Base-by-base conservation (phyloP, 2,329 filamentous ascomycete species). In the Botrytis cinerea region DNA sequence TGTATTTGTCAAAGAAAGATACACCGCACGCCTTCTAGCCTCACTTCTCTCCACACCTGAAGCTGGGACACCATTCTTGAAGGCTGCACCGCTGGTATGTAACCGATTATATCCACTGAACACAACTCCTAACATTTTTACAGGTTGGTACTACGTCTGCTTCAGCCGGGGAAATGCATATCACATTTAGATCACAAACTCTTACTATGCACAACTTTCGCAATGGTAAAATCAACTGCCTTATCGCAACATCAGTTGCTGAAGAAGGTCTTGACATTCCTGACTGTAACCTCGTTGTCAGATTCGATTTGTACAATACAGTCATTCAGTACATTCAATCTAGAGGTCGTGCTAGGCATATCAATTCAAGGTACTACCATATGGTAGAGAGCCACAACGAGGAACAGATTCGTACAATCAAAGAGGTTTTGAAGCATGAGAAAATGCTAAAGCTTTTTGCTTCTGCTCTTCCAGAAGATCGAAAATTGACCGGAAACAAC, bases 281-380 rank as follows among this genome's bases (percentile, higher is more conserved):
- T 0, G 88, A 91, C 72, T 92, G 90, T 80, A 91, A 92, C 76
- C 80, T 91, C 1, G 84, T 92, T 45, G 85, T 92, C 74, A 84
- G 95, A 2, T 99, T 98, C 79, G 94, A 98, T 80, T 87, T 97
- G 3, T 97, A 94, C 82, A 86, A 87, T 18, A 98, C 95, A 0
- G 90, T 97, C 82, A 98, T 98, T 70, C 93, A 97, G 79, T 98
- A 98, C 80, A 91, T 98, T 32, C 96, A 99, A 81, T 98, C 95
- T 22, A 89, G 94, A 75, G 96, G 96, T 0, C 89, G 96, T 71
- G 96, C 96, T 20, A 88, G 96, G 57, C 92, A 94, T 78, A 82
- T 84, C 0, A 87, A 91, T 72, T 98, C 96, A 0, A 90, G 88
- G 75, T 98, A 95, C 81, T 87, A 95, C 48, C 93, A 93, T 78